Percentiles rank a stretch among this genome's conserved stretches.
Conservation (phyloP, 345 rosid species). For the Nasturtium officinale region DNA sequence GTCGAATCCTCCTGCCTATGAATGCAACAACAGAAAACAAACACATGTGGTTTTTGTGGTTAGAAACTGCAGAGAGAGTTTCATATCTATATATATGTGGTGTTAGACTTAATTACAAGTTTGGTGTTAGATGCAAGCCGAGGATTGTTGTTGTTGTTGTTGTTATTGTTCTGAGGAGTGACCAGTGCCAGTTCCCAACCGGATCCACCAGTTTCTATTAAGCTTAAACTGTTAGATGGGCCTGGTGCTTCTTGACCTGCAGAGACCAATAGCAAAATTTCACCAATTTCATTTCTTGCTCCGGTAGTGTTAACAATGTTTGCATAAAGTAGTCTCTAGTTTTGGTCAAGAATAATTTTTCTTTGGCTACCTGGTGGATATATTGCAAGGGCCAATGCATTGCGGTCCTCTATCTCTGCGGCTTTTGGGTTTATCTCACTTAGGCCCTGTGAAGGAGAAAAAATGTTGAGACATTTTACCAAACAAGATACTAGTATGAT, state of each 20-base stretch:
- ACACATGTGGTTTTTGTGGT: neutral
- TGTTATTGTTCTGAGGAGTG: constrained; percentile 81
- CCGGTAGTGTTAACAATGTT: neutral
- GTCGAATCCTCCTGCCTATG: constrained; percentile 93
- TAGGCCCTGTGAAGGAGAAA: constrained; percentile 54
- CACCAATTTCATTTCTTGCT: constrained; percentile 6
- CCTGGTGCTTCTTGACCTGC: constrained; percentile 53
- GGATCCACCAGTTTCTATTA: constrained; percentile 55
- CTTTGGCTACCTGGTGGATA: constrained; percentile 67
- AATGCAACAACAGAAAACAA: constrained; percentile 1
- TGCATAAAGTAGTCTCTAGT: neutral
- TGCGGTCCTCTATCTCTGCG: constrained; percentile 76
- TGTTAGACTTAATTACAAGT: constrained; percentile 53
- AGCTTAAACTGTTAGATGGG: constrained; percentile 56
- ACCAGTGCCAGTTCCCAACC: constrained; percentile 98
- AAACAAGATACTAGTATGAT: constrained; percentile 43
- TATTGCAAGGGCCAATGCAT: constrained; percentile 91
- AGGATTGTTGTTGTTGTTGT: constrained; percentile 56
- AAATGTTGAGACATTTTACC: constrained; percentile 3
- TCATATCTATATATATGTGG: neutral
- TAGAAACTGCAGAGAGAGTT: neutral
- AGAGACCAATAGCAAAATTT: constrained; percentile 30
- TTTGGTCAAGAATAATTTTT: constrained; percentile 19
- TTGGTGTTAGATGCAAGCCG: constrained; percentile 56
- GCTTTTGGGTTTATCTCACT: constrained; percentile 73